Evolutionary conservation across 345 rosid species (phyloP).

Genomic region (Corchorus capsularis): DNA sequence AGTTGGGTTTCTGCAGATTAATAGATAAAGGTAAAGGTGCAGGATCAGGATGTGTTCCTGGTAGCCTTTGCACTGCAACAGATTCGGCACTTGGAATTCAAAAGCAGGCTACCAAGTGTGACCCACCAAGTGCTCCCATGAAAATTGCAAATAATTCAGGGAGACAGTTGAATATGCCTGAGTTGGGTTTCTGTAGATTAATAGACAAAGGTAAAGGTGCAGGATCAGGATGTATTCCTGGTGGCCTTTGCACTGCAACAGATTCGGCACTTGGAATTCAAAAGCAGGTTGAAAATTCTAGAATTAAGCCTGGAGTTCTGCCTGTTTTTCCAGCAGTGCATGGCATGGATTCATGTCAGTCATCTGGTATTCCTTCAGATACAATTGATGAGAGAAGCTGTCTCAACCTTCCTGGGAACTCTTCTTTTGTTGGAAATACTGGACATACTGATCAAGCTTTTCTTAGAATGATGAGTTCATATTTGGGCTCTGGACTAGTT

Average conservation of each 20-base stretch:
- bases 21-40: too few species aligned
- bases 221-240: constrained; percentile 26
- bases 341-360: constrained; percentile 22
- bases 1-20: constrained; percentile 27
- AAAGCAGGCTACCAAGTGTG: constrained; percentile 26
- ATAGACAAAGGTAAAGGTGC: constrained; percentile 31
- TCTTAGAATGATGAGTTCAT: constrained; percentile 21
- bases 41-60: too few species aligned
- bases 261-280: constrained; percentile 33
- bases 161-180: constrained; percentile 26
- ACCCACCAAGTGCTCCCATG: constrained; percentile 20
- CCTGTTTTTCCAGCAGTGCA: constrained; percentile 28
- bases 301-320: constrained; percentile 18
- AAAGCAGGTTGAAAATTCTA: constrained; percentile 24
- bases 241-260: constrained; percentile 22
- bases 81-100: too few species aligned
- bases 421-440: constrained; percentile 23
- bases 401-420: constrained; percentile 26
- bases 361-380: constrained; percentile 21
- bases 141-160: constrained; percentile 24
- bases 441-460: constrained; percentile 26
- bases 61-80: too few species aligned
- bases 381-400: constrained; percentile 29
- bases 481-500: constrained; percentile 21
- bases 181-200: constrained; percentile 27